Evolutionary conservation across 495 filamentous ascomycete genomes (phyloP), one percentile per base, ranked within the genome.

Genomic region (Penicillium chermesinum): DNA sequence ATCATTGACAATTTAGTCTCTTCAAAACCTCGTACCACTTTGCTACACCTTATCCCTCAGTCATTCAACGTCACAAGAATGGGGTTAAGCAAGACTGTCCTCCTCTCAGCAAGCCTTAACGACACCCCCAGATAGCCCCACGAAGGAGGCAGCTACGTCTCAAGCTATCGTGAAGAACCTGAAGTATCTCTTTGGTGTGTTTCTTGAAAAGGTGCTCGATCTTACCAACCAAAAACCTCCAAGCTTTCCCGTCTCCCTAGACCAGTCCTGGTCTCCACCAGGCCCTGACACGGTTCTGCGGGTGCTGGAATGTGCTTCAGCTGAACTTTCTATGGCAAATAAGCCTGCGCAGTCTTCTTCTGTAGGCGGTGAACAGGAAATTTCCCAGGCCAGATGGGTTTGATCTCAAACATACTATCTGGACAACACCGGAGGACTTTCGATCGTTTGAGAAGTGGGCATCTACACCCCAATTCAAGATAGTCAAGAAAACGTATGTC

Each of bases 391-490:
- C 20, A 51, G 49, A 55, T 38, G 46, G 16, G 30, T 34, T 46
- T 44, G 52, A 50, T 52, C 56, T 55, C 36, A 37, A 50, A 13
- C 16, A 8, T 45, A 50, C 48, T 9, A 61, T 61, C 38, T 37
- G 44, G 44, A 61, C 57, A 17, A 54, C 57, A 6, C 41, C 53
- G 15, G 54, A 54, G 39, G 50, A 61, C 44, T 61, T 54, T 41
- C 54, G 57, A 41, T 54, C 48, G 27, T 61, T 61, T 46, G 43
- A 54, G 34, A 53, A 53, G 32, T 61, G 48, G 54, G 50, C 54
- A 36, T 54, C 44, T 12, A 57, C 21, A 52, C 41, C 48, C 36
- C 16, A 45, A 48, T 55, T 55, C 40, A 61, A 57, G 35, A 53
- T 34, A 30, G 39, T 57, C 18, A 9, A 52, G 22, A 54, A 61